Base-by-base conservation (phyloP, 768 basidiomycete species). In the Pleurotus salmoneostramineus region DNA sequence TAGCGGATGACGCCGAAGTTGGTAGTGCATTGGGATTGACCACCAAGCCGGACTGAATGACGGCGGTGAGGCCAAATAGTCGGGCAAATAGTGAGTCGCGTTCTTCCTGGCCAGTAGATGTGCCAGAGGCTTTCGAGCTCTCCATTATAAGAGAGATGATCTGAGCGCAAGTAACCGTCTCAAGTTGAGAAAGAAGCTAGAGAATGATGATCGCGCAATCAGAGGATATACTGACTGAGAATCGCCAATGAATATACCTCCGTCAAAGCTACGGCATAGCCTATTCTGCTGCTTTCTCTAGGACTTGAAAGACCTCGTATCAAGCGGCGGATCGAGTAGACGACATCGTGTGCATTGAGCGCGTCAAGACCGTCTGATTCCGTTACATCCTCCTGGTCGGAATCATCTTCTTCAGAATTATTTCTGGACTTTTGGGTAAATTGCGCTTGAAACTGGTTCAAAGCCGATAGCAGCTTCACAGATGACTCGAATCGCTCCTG, bases 261-360 rank as follows among this genome's bases (percentile, higher is more conserved):
- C 0, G 96, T 94, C 63, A 99, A 76, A 34, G 95, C 94, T 45
- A 99, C 96, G 6, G 95, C 93, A 68, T 98, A 99, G 14, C 96
- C 96, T 37, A 98, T 75, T 62, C 96, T 75, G 71, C 94, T 96
- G 69, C 92, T 93, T 69, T 99, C 95, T 64, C 95, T 79, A 1
- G 94, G 90, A 69, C 93, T 95, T 0, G 91, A 93, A 33, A 99
- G 77, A 10, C 96, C 96, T 43, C 94, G 81, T 14, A 96, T 75
- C 36, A 99, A 81, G 12, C 96, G 72, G 51, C 91, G 83, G 65
- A 98, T 85, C 4, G 95, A 91, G 69, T 99, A 99, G 5, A 91
- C 83, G 1, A 97, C 92, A 75, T 99, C 96, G 61, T 88, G 89
- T 3, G 92, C 89, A 72, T 96, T 95, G 49, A 87, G 67, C 6